These are phyloP conservation scores for Rhodofomes roseus DNA, from an alignment of 1,284 basidiomycete genomes.

Conservation along the genomic window DNA sequence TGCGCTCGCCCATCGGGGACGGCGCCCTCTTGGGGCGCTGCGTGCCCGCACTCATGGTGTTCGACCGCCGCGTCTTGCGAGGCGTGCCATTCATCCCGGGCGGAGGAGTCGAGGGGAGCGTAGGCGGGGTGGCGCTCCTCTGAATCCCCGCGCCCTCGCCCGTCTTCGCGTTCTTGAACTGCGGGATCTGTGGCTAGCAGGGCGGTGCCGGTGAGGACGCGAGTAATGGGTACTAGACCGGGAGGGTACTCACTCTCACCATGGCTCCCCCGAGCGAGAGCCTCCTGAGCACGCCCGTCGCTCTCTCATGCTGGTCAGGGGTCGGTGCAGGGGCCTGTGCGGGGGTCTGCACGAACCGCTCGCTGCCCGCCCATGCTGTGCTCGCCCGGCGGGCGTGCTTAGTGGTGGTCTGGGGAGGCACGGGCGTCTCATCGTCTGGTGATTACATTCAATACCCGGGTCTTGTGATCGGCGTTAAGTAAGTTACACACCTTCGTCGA, in stretches of 20 bases:
- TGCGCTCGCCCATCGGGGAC: constrained; percentile 83
- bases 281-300: constrained; percentile 62
- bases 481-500: constrained; percentile 52
- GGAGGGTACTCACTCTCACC: constrained; percentile 39
- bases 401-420: constrained; percentile 15
- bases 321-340: constrained; percentile 30
- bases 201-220: not conserved
- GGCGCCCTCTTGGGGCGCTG: constrained; percentile 57
- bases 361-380: constrained; percentile 35
- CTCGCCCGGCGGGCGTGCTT: constrained; percentile 32
- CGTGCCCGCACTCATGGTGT: constrained; percentile 48
- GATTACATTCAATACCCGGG: not conserved
- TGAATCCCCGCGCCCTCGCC: constrained; percentile 9
- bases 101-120: constrained; percentile 16
- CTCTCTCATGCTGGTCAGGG: constrained; percentile 55
- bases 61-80: constrained; percentile 51
- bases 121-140: constrained; percentile 16
- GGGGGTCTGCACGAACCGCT: constrained; percentile 40
- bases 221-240: constrained; percentile 4
- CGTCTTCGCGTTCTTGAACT: constrained; percentile 11
- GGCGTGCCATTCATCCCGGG: constrained; percentile 14
- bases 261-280: constrained; percentile 65
- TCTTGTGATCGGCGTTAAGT: not conserved
- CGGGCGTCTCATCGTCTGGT: constrained; percentile 34
- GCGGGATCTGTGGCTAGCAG: constrained; percentile 19